phyloP scores from a whole-genome alignment of 768 basidiomycete species.

The Hemileccinum impolitum region DNA sequence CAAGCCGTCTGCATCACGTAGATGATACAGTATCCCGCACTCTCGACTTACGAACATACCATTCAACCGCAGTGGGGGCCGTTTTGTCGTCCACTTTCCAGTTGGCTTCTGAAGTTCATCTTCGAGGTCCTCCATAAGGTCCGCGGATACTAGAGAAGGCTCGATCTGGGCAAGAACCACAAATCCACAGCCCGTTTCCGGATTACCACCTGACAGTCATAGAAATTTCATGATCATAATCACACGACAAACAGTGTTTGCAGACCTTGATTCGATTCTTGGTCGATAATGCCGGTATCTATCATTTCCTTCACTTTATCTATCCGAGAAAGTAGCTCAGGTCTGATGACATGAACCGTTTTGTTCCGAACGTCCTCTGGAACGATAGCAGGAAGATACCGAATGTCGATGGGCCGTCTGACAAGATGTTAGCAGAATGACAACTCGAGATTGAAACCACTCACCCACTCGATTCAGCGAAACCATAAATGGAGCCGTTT shows the following conservation, averaged over 20 bases:
- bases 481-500: conserved; percentile 75
- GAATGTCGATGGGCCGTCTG: conserved; percentile 61
- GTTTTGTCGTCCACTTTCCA: conserved; percentile 55
- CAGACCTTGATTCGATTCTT: conserved; percentile 40
- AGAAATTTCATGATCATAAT: background rate
- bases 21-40: conserved; percentile 72
- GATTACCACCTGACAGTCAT: conserved; percentile 38
- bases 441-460: conserved; percentile 8
- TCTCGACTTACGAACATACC: conserved; percentile 74
- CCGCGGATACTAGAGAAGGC: conserved; percentile 48
- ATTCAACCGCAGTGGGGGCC: conserved; percentile 56
- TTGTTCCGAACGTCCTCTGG: conserved; percentile 53
- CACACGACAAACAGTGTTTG: background rate
- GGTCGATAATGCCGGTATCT: conserved; percentile 59
- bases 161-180: conserved; percentile 61
- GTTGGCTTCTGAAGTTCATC: conserved; percentile 72
- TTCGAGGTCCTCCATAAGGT: conserved; percentile 67
- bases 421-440: background rate
- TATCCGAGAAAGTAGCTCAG: conserved; percentile 58
- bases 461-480: conserved; percentile 64
- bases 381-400: conserved; percentile 63
- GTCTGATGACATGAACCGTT: conserved; percentile 55
- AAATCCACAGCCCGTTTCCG: conserved; percentile 60
- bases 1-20: conserved; percentile 65
- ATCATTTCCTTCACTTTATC: conserved; percentile 59